These are phyloP conservation scores for Lachnellula cervina DNA, from an alignment of 2,329 filamentous ascomycete genomes.

Conservation along the genomic window DNA sequence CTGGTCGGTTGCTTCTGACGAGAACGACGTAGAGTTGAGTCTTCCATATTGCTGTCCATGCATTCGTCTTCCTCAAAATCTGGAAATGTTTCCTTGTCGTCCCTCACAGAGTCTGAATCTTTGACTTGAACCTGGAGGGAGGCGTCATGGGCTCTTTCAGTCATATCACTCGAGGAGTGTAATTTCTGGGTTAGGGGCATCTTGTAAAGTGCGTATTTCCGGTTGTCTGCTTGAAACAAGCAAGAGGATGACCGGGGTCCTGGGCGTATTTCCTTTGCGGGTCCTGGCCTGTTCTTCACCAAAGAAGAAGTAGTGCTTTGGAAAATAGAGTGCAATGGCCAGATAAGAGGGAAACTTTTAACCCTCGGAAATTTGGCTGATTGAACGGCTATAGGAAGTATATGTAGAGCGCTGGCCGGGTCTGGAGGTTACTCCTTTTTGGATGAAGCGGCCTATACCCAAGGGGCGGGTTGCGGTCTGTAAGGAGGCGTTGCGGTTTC, in stretches of 20 bases:
- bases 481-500: slow-evolving; percentile 9
- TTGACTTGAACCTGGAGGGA: slow-evolving; percentile 6
- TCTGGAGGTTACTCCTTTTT: background rate
- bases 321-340: background rate
- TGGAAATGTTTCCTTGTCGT: slow-evolving; percentile 17
- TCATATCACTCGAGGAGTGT: slow-evolving; percentile 3
- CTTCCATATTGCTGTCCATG: slow-evolving; percentile 28
- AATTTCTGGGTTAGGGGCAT: slow-evolving; percentile 9
- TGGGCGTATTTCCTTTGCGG: too few species aligned
- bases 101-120: background rate
- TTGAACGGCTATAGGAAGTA: background rate
- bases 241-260: background rate
- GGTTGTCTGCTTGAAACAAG: background rate
- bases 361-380: background rate
- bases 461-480: background rate
- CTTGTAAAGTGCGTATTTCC: background rate
- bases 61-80: slow-evolving; percentile 21
- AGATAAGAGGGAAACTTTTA: background rate
- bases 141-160: background rate
- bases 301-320: too few species aligned
- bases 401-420: background rate
- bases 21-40: slow-evolving; percentile 20
- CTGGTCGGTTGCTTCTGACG: slow-evolving; percentile 20
- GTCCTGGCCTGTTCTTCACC: too few species aligned
- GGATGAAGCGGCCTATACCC: background rate